Conservation (phyloP, 164 flowering plant genomes). For the Saururus chinensis region DNA sequence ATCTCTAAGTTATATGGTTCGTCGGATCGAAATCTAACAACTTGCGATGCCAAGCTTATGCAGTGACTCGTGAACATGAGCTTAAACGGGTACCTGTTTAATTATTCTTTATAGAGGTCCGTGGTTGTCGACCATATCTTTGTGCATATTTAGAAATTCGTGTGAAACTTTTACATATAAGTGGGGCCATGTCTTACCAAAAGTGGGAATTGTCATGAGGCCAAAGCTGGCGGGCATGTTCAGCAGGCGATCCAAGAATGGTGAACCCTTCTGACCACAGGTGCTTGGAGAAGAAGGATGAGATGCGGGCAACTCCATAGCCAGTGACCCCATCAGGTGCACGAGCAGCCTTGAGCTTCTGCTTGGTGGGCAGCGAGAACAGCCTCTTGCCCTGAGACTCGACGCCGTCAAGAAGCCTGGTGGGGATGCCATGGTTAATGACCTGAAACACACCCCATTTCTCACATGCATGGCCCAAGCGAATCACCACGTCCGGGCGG, state of each 20-base stretch:
- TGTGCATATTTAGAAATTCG: too few relatives aligned
- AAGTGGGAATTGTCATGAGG: conserved; percentile 44
- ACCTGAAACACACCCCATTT: conserved; percentile 84
- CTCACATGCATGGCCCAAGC: conserved; percentile 60
- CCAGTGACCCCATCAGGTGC: conserved; percentile 52
- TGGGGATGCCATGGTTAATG: conserved; percentile 51
- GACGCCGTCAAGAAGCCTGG: conserved; percentile 27
- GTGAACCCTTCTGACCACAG: conserved; percentile 96
- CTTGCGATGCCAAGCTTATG: too few relatives aligned
- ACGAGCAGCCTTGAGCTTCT: conserved; percentile 65
- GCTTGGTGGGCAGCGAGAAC: conserved; percentile 57
- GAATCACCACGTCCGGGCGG: conserved; percentile 24
- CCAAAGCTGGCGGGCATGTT: conserved; percentile 77
- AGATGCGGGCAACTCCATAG: conserved; percentile 62
- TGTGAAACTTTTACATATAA: too few relatives aligned
- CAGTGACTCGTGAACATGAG: too few relatives aligned
- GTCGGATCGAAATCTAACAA: too few relatives aligned
- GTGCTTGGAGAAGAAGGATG: conserved; percentile 57
- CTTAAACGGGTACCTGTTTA: too few relatives aligned
- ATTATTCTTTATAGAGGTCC: too few relatives aligned
- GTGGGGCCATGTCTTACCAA: conserved; percentile 35
- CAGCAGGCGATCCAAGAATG: conserved; percentile 51
- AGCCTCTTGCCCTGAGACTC: conserved; percentile 31
- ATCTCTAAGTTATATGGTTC: too few relatives aligned
- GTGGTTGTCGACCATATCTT: too few relatives aligned